Percentiles rank a stretch among this genome's conserved stretches.
Conservation (phyloP, 2,329 filamentous ascomycete species). For the Metarhizium rileyi region DNA sequence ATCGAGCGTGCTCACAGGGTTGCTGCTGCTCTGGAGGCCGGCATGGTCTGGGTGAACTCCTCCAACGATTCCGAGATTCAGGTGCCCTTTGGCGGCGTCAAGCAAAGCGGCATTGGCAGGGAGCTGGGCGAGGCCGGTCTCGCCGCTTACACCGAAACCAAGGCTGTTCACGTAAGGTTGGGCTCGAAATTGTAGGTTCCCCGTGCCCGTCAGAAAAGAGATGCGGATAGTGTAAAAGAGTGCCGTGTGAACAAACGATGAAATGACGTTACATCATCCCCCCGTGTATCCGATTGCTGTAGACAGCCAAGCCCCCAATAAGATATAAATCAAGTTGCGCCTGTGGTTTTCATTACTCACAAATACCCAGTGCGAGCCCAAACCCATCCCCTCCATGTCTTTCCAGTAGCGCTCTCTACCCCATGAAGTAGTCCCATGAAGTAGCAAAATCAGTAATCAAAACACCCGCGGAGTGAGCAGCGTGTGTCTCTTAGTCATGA, state of each 20-base stretch:
- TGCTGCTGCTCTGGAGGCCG: slow-evolving; percentile 49
- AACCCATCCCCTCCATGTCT: background rate
- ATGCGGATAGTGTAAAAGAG: no score
- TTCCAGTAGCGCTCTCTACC: background rate
- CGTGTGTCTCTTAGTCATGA: background rate
- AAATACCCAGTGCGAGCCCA: no score
- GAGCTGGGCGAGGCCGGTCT: slow-evolving; percentile 36
- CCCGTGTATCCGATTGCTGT: no score
- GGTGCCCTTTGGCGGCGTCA: slow-evolving; percentile 36
- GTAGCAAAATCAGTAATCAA: background rate
- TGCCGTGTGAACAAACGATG: background rate
- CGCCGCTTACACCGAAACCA: slow-evolving; percentile 33
- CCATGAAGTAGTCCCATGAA: no score
- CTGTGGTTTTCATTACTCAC: no score
- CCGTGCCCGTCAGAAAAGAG: no score
- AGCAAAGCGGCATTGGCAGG: slow-evolving; percentile 38
- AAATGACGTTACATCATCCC: no score
- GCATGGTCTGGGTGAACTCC: slow-evolving; percentile 45
- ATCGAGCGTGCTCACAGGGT: slow-evolving; percentile 38
- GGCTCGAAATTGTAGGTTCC: slow-evolving; percentile 25
- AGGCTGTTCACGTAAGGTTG: slow-evolving; percentile 26
- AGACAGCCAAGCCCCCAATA: no score
- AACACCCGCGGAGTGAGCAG: background rate
- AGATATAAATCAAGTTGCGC: no score
- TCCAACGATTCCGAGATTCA: slow-evolving; percentile 34